phyloP scores from a whole-genome alignment of 2,329 filamentous ascomycete genomes.

The Ceratocystis destructans region DNA sequence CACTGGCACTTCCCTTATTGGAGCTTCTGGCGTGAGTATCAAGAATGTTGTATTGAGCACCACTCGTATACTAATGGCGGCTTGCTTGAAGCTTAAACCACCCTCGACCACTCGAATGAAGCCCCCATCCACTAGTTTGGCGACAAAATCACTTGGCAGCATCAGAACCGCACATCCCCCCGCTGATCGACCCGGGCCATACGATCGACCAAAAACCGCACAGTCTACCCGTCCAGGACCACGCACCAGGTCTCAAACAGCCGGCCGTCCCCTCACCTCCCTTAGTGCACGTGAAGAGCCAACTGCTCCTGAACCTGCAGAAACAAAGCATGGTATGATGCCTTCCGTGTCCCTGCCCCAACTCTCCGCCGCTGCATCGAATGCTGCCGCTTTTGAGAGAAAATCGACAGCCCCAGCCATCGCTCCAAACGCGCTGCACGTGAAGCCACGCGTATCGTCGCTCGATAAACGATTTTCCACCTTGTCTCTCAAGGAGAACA shows the following conservation, averaged over 20 bases:
- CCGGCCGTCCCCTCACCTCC: conserved; percentile 6
- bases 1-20: conserved; percentile 29
- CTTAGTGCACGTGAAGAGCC: conserved; percentile 8
- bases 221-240: conserved; percentile 27
- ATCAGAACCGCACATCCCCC: conserved; percentile 29
- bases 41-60: no score
- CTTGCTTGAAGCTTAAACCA: conserved; percentile 15
- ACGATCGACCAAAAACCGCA: conserved; percentile 39
- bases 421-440: not conserved
- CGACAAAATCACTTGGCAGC: conserved; percentile 41
- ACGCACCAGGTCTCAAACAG: conserved; percentile 14
- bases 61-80: not conserved
- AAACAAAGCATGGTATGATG: conserved; percentile 8
- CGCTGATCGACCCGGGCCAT: conserved; percentile 34
- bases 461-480: conserved; percentile 9
- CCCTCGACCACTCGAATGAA: conserved; percentile 13
- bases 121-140: conserved; percentile 11
- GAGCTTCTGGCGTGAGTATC: conserved; percentile 19
- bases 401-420: not conserved
- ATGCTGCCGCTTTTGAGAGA: not conserved
- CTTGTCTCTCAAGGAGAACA: conserved; percentile 13
- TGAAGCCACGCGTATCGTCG: conserved; percentile 8
- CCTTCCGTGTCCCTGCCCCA: conserved; percentile 2
- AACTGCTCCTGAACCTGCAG: not conserved
- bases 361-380: not conserved